Evolutionary conservation across 2,329 filamentous ascomycete genomes (phyloP).

Genomic region (Thelonectria blattea): DNA sequence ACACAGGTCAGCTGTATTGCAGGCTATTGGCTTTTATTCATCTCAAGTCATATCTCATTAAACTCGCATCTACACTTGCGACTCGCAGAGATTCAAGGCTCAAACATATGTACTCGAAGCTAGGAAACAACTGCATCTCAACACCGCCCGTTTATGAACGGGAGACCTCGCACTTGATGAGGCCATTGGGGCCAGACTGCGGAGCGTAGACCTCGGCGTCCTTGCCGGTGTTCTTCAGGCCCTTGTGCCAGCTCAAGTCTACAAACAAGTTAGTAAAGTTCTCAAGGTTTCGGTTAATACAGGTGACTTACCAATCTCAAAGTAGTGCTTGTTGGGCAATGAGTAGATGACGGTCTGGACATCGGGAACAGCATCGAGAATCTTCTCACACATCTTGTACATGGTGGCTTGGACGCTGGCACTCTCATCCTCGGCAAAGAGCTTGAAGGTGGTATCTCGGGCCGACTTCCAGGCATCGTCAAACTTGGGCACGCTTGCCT

Average conservation of each 20-base stretch:
- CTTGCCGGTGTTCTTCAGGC: slow-evolving; percentile 90
- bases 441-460: slow-evolving; percentile 85
- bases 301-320: slow-evolving; percentile 80
- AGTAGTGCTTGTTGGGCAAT: slow-evolving; percentile 98
- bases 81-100: slow-evolving; percentile 14
- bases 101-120: slow-evolving; percentile 16
- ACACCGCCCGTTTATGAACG: slow-evolving; percentile 48
- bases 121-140: slow-evolving; percentile 4
- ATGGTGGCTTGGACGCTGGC: slow-evolving; percentile 96
- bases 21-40: slow-evolving; percentile 23
- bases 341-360: slow-evolving; percentile 79
- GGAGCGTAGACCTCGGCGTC: slow-evolving; percentile 96
- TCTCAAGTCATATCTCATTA: slow-evolving; percentile 28
- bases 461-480: slow-evolving; percentile 79
- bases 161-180: slow-evolving; percentile 91
- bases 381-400: slow-evolving; percentile 97
- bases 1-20: slow-evolving; percentile 5
- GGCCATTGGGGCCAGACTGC: slow-evolving; percentile 89
- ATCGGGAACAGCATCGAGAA: slow-evolving; percentile 76
- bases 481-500: slow-evolving; percentile 69
- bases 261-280: slow-evolving; percentile 28
- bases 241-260: slow-evolving; percentile 98
- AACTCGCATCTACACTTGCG: slow-evolving; percentile 19
- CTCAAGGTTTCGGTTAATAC: neutral
- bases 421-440: slow-evolving; percentile 88